These are phyloP conservation scores for Coemansia sp. DNA, from an alignment of 192 early-diverging fungal species.

Conservation along the genomic window DNA sequence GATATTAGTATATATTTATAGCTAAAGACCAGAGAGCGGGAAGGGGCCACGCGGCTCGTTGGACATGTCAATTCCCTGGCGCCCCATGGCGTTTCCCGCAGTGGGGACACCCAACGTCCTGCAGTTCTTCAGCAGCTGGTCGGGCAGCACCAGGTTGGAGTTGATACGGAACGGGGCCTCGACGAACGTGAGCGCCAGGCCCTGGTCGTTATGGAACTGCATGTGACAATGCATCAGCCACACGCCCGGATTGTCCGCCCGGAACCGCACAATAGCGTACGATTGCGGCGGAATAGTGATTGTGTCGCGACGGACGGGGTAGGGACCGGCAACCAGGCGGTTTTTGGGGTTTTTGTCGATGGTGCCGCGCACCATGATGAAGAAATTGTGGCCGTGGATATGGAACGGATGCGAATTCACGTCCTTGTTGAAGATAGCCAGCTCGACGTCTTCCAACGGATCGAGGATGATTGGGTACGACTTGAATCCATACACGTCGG, in stretches of 20 bases:
- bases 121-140: constrained; percentile 58
- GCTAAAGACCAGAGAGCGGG: constrained; percentile 27
- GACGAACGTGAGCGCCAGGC: constrained; percentile 65
- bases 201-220: constrained; percentile 59
- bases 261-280: constrained; percentile 66
- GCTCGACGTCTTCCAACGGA: constrained; percentile 60
- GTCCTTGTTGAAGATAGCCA: constrained; percentile 77
- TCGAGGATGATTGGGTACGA: constrained; percentile 59
- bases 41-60: constrained; percentile 54
- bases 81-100: constrained; percentile 73
- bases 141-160: constrained; percentile 42
- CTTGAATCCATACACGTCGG: constrained; percentile 64
- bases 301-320: constrained; percentile 64
- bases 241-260: constrained; percentile 77
- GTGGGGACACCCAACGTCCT: constrained; percentile 55
- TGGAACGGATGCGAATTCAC: constrained; percentile 75
- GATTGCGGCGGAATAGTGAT: constrained; percentile 59
- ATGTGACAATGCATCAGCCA: constrained; percentile 87
- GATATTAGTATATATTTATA: background rate
- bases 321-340: background rate
- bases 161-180: constrained; percentile 61
- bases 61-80: constrained; percentile 59
- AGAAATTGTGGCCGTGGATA: constrained; percentile 82
- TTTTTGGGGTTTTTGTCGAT: constrained; percentile 34
- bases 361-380: constrained; percentile 60